These are phyloP conservation scores for Colletotrichum noveboracense DNA, from an alignment of 2,329 filamentous ascomycete genomes.

Conservation along the genomic window DNA sequence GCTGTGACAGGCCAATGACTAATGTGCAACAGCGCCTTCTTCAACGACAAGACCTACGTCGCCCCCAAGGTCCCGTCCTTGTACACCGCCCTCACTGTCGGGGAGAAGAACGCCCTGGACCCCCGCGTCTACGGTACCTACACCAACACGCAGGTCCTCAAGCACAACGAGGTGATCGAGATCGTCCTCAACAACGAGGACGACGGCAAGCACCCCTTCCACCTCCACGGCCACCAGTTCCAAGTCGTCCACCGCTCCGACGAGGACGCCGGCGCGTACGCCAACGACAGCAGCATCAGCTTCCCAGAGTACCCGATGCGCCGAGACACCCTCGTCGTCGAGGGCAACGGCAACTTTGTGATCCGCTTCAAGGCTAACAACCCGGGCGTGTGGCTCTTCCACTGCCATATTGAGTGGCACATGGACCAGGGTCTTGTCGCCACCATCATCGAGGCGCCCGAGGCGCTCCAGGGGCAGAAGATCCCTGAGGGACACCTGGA, in stretches of 20 bases:
- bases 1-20: neutral
- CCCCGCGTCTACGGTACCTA: conserved; percentile 55
- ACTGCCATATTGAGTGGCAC: conserved; percentile 64
- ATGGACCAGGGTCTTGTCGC: conserved; percentile 51
- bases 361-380: conserved; percentile 51
- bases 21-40: conserved; percentile 44
- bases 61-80: conserved; percentile 70
- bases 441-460: conserved; percentile 37
- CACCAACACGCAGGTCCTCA: conserved; percentile 58
- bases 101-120: conserved; percentile 47
- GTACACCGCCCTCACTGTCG: conserved; percentile 68
- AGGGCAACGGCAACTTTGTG: conserved; percentile 52
- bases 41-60: conserved; percentile 70
- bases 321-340: conserved; percentile 55
- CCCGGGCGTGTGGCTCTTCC: conserved; percentile 51
- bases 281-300: conserved; percentile 40
- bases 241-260: conserved; percentile 44
- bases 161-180: conserved; percentile 59
- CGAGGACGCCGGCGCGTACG: conserved; percentile 28
- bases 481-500: conserved; percentile 45
- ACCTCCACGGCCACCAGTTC: conserved; percentile 68
- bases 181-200: conserved; percentile 66
- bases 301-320: conserved; percentile 47
- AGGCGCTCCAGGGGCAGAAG: conserved; percentile 48
- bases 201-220: conserved; percentile 64